Evolutionary conservation across 371 early-diverging fungal genomes (phyloP), one percentile per base, ranked within the genome.

Genomic region (Mucor circinelloides): DNA sequence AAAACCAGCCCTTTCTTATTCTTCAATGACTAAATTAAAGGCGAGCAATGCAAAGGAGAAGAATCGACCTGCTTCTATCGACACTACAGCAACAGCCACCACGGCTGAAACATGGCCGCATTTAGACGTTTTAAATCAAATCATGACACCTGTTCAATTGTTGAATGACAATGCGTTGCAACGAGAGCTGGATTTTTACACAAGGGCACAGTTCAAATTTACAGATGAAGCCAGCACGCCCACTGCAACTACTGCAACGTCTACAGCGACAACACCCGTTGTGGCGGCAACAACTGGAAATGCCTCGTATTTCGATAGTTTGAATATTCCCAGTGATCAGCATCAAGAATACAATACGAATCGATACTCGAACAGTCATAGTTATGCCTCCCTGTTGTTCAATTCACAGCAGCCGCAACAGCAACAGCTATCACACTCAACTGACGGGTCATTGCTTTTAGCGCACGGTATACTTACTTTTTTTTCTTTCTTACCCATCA

Each of bases 201-300:
- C 85, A 28, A 86, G 84, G 46, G 77, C 84, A n/a, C 85, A 86
- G 66, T 86, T 85, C 70, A 80, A 81, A 5, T 82, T 76, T 57
- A 75, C 79, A 21, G 17, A 46, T 73, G 69, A 40, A 4, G 7
- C n/a, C 13, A 21, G 21, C 32, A 23, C 42, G 28, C 7, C n/a
- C 27, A 27, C 7, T 8, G 3, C 42, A 23, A 46, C n/a, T n/a
- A 9, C 36, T 36, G 12, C 36, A 4, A 36, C 36, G 13, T 36
- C 36, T 2, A 13, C 36, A 34, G 79, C 19, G 46, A 74, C 23
- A 73, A 78, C 38, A 60, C 44, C 30, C 15, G 34, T 32, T 28
- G 13, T 3, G 12, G n/a, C 19, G 31, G 28, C 19, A 21, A 25
- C n/a, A 12, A 12, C 36, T 36, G 36, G 36, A 10, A 12, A 7